Conservation (phyloP, 495 filamentous ascomycete genomes). For the Tuber borchii region DNA sequence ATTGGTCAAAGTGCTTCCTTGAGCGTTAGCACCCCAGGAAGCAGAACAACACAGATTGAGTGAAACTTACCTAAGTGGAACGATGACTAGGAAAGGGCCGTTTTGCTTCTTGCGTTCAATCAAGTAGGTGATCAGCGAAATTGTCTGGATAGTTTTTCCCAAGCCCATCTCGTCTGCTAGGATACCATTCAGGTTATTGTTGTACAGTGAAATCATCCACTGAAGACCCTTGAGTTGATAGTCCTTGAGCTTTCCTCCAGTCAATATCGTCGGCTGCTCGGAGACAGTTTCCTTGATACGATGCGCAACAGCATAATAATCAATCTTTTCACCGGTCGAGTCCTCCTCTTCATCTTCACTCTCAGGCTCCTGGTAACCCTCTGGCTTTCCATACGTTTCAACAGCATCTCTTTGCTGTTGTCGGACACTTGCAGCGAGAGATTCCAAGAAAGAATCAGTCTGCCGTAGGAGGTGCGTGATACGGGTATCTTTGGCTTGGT, state of each 20-base stretch:
- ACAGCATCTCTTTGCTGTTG: constrained; percentile 78
- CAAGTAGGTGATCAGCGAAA: constrained; percentile 92
- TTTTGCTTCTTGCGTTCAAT: constrained; percentile 92
- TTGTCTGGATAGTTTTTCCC: constrained; percentile 98
- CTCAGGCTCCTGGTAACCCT: constrained; percentile 54
- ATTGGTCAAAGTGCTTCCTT: constrained; percentile 79
- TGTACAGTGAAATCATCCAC: constrained; percentile 99
- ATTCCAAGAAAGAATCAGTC: constrained; percentile 92
- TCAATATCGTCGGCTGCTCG: constrained; percentile 71
- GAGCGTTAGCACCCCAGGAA: constrained; percentile 13
- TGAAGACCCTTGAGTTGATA: constrained; percentile 97
- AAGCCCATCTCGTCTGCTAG: constrained; percentile 99
- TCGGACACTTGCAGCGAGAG: constrained; percentile 87
- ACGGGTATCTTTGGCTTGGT: constrained; percentile 97
- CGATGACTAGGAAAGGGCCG: constrained; percentile 92
- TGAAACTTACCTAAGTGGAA: constrained; percentile 56
- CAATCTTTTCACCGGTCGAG: constrained; percentile 54
- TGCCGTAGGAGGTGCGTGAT: constrained; percentile 93
- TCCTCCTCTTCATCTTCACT: constrained; percentile 66
- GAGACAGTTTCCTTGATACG: constrained; percentile 86
- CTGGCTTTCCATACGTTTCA: constrained; percentile 64
- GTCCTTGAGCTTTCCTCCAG: constrained; percentile 88
- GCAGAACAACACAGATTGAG: background rate
- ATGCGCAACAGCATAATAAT: constrained; percentile 98
- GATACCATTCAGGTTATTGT: constrained; percentile 99